Percentiles rank a stretch among this genome's conserved stretches.
phyloP scores from a whole-genome alignment of 2,329 filamentous ascomycete species.

The Botrytis sinoallii region DNA sequence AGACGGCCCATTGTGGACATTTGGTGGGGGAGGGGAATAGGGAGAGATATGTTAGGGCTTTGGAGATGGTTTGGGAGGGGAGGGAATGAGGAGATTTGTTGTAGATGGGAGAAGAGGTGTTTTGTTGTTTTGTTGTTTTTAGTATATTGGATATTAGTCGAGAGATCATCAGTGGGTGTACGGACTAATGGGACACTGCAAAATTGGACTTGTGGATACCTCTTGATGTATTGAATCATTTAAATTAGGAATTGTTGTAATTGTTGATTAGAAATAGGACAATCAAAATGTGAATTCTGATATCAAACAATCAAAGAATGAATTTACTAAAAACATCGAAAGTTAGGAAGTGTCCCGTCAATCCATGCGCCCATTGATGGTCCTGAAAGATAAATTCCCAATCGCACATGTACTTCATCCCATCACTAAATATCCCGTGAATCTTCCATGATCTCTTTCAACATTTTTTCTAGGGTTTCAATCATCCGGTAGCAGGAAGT shows the following conservation, averaged over 20 bases:
- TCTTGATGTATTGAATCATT: too few relatives aligned
- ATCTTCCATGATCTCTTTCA: not conserved
- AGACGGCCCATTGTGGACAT: not conserved
- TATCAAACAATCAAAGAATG: too few relatives aligned
- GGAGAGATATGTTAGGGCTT: not conserved
- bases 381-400: not conserved
- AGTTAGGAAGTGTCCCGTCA: too few relatives aligned
- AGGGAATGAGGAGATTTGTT: not conserved
- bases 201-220: too few relatives aligned
- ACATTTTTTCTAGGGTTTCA: too few relatives aligned
- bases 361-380: too few relatives aligned
- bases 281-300: too few relatives aligned
- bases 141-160: not conserved
- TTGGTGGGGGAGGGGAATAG: not conserved
- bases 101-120: not conserved
- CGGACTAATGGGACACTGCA: too few relatives aligned
- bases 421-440: not conserved
- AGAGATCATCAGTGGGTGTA: not conserved
- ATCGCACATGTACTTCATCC: not conserved
- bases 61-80: not conserved
- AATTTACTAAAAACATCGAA: too few relatives aligned
- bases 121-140: not conserved
- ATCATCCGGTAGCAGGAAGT: not conserved
- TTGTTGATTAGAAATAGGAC: fast-evolving
- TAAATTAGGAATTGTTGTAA: too few relatives aligned